These are phyloP conservation scores for Pyrenula aspistea DNA, from an alignment of 495 filamentous ascomycete species.

Conservation along the genomic window DNA sequence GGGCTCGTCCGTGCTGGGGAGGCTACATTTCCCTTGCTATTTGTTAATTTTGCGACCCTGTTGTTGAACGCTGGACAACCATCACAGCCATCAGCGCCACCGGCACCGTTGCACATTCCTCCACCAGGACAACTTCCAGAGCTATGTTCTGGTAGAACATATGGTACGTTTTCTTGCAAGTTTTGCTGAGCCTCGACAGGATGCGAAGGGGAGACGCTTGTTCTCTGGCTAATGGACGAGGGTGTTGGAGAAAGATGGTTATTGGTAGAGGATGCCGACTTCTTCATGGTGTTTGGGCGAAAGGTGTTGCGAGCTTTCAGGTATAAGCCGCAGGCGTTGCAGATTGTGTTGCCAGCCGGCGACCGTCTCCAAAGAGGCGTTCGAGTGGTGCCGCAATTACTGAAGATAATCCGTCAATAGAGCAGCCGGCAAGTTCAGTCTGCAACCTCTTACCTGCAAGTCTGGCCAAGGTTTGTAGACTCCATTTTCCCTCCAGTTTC, in stretches of 20 bases:
- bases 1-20: not conserved
- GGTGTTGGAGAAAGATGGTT: not conserved
- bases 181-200: slow-evolving; percentile 21
- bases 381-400: slow-evolving; percentile 87
- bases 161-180: slow-evolving; percentile 18
- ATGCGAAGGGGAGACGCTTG: not conserved
- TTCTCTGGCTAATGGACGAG: slow-evolving; percentile 5
- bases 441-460: slow-evolving; percentile 36
- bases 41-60: slow-evolving; percentile 76
- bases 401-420: slow-evolving; percentile 25
- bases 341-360: slow-evolving; percentile 85
- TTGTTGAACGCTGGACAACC: slow-evolving; percentile 98
- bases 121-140: slow-evolving; percentile 90
- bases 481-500: slow-evolving; percentile 16
- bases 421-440: not conserved
- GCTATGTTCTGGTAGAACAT: slow-evolving; percentile 50
- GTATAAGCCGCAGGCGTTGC: slow-evolving; percentile 96
- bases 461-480: slow-evolving; percentile 34
- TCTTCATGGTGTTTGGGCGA: slow-evolving; percentile 77
- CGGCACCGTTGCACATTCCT: slow-evolving; percentile 91
- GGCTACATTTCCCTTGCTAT: slow-evolving; percentile 35
- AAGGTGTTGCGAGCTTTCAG: slow-evolving; percentile 83
- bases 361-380: slow-evolving; percentile 94
- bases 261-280: not conserved
- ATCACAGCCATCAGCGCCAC: slow-evolving; percentile 89